Conservation (phyloP, 208 protist species). For the Tritrichomonas musculus region DNA sequence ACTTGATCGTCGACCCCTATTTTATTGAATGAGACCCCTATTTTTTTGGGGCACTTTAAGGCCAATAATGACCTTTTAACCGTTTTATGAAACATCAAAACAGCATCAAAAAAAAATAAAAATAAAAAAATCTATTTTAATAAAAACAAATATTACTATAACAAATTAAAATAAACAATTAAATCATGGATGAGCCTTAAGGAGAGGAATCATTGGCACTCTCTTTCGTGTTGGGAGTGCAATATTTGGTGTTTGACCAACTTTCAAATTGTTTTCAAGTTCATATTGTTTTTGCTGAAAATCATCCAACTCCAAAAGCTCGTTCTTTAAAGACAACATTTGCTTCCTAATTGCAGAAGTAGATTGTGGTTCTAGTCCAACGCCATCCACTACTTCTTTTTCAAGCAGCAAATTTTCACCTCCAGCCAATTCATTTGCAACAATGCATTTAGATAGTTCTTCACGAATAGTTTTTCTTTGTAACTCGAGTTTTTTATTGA, state of each 20-base stretch:
- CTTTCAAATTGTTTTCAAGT: not conserved
- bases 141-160: too few relatives aligned
- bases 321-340: not conserved
- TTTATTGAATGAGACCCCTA: too few relatives aligned
- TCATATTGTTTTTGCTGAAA: not conserved
- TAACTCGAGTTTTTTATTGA: not conserved
- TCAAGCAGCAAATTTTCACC: not conserved
- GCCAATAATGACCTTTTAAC: too few relatives aligned
- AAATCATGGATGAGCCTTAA: too few relatives aligned
- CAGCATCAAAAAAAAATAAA: too few relatives aligned
- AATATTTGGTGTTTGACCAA: not conserved
- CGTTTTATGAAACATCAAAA: too few relatives aligned
- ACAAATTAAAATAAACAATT: too few relatives aligned
- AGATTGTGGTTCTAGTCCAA: not conserved
- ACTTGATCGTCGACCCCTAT: too few relatives aligned
- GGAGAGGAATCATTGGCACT: slow-evolving; percentile 13
- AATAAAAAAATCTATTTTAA: too few relatives aligned
- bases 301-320: not conserved
- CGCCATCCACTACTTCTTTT: not conserved
- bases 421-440: not conserved
- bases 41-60: too few relatives aligned
- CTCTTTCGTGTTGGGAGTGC: not conserved
- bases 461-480: not conserved
- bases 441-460: not conserved
- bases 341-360: slow-evolving; percentile 6